Base-by-base conservation (phyloP, 2,329 filamentous ascomycete species). In the Sporothrix luriei region DNA sequence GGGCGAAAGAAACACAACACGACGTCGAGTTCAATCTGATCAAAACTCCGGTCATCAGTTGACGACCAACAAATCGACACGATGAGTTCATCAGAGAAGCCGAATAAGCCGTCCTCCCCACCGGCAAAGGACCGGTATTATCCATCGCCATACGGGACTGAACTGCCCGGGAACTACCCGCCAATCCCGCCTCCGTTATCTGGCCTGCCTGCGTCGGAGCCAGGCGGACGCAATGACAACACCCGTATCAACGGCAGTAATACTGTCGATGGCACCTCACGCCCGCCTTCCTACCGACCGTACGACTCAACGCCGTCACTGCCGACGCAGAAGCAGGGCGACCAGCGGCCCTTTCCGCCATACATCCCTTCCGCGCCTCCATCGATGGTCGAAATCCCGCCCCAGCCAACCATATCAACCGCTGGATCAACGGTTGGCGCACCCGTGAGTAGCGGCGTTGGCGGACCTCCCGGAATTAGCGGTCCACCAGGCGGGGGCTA, bases 371-470 rank as follows among this genome's bases (percentile, higher is more conserved):
- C 70, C 6, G 29, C 66, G n/a, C 55, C 70, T 21, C 65, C 66
- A 9, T 52, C 69, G n/a, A 68, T 74, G 72, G 29, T 57, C 13
- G 68, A 73, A 48, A 33, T 74, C n/a, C 70, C 70, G 11, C 73
- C 73, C 4, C 67, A 71, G 70, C 73, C 73, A 9, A 74, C 72
- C 24, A 62, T 67, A 57, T 73, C 72, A 24, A 73, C 71, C 14
- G 54, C 71, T 13, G 72, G 72, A 1, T 73, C 71, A 16, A 38
- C 68, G 2, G 69, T 68, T 16, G 57, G 68, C 4, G 51, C 10
- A 48, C 40, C 43, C 7, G 26, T 46, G 38, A 4, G 26, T 21
- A 54, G 52, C 13, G 68, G 55, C 21, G 6, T 21, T 40, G 46
- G 19, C 14, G 57, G 67, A 10, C 13, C 38, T 9, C 38, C 57